Conservation (phyloP, 495 filamentous ascomycete species). For the Daldinia vernicosa region DNA sequence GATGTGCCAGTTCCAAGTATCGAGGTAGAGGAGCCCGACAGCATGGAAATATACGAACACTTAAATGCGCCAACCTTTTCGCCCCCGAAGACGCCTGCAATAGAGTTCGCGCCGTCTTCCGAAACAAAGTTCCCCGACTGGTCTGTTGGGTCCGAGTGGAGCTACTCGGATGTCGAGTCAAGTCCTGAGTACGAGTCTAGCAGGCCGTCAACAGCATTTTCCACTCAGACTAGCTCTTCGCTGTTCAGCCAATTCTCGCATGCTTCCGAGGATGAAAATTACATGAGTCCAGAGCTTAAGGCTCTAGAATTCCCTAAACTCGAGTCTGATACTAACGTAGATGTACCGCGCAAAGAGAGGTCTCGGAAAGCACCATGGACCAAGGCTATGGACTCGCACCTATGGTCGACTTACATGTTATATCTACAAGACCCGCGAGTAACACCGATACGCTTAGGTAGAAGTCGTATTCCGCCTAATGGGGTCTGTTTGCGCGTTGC, state of each 20-base stretch:
- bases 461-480: constrained; percentile 84
- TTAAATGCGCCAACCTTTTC: constrained; percentile 49
- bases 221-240: constrained; percentile 59
- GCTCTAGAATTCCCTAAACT: constrained; percentile 40
- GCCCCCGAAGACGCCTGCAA: constrained; percentile 58
- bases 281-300: constrained; percentile 55
- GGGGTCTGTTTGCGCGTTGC: constrained; percentile 91
- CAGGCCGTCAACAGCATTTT: constrained; percentile 59
- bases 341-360: constrained; percentile 38
- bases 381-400: constrained; percentile 86
- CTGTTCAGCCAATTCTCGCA: constrained; percentile 59
- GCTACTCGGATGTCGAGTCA: constrained; percentile 56
- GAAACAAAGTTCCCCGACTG: constrained; percentile 57
- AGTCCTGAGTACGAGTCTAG: constrained; percentile 61
- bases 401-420: constrained; percentile 89
- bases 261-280: constrained; percentile 57
- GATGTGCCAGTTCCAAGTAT: constrained; percentile 65
- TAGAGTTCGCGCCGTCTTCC: constrained; percentile 47
- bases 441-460: constrained; percentile 91
- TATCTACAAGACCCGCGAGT: constrained; percentile 93
- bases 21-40: constrained; percentile 7
- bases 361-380: constrained; percentile 72
- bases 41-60: constrained; percentile 33
- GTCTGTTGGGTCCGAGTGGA: constrained; percentile 56
- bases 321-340: constrained; percentile 13